Percentiles rank a stretch among this genome's conserved stretches.
Conservation (phyloP, 2,329 filamentous ascomycete genomes). For the Aspergillus eucalypticola region DNA sequence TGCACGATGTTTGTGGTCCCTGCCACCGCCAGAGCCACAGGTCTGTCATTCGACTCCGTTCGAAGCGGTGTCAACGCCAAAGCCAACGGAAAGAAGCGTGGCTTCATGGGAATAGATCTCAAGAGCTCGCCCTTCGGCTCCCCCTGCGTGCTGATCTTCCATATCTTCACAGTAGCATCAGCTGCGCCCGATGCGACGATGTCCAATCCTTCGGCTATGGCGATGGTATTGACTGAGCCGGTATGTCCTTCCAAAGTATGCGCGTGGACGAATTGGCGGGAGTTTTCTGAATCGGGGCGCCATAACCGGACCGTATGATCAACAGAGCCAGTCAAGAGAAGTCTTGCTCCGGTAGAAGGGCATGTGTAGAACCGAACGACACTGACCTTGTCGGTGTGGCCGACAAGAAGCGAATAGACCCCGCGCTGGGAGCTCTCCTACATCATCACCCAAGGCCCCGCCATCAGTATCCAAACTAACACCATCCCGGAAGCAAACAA, state of each 20-base stretch:
- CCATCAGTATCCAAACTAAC: neutral
- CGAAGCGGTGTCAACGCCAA: slow-evolving; percentile 67
- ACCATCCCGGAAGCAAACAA: neutral
- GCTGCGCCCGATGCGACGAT: slow-evolving; percentile 63
- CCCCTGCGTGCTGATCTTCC: slow-evolving; percentile 58
- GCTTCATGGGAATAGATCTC: slow-evolving; percentile 71
- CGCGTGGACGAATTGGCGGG: slow-evolving; percentile 42
- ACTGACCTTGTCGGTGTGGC: slow-evolving; percentile 79
- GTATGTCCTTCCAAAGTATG: slow-evolving; percentile 65
- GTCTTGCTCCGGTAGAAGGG: slow-evolving; percentile 49
- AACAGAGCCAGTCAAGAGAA: slow-evolving; percentile 77
- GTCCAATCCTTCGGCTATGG: slow-evolving; percentile 46
- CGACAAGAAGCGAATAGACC: slow-evolving; percentile 66
- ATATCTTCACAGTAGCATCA: slow-evolving; percentile 64
- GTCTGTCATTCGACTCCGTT: slow-evolving; percentile 46
- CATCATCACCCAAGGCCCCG: neutral
- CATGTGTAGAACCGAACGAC: slow-evolving; percentile 74
- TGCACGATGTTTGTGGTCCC: slow-evolving; percentile 84
- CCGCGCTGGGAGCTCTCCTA: slow-evolving; percentile 55
- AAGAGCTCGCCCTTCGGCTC: slow-evolving; percentile 51
- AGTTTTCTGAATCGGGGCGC: slow-evolving; percentile 35
- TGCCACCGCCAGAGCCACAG: slow-evolving; percentile 73
- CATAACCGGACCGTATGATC: slow-evolving; percentile 74
- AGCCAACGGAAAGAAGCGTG: slow-evolving; percentile 79
- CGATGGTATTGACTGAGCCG: slow-evolving; percentile 70